phyloP scores from a whole-genome alignment of 2,329 filamentous ascomycete species.

The Leptosphaerulina australis region DNA sequence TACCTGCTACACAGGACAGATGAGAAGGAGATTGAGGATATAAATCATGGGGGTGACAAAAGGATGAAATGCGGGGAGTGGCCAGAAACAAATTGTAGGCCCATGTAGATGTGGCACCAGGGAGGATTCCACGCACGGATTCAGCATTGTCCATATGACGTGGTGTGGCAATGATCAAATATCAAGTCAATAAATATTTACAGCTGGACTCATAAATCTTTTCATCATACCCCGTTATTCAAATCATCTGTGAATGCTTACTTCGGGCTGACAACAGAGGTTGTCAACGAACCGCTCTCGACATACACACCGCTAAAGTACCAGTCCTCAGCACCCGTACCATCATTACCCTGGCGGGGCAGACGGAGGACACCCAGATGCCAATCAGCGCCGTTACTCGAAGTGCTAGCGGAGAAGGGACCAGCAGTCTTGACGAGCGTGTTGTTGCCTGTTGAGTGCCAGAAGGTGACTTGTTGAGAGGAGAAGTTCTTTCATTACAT shows the following conservation, averaged over 20 bases:
- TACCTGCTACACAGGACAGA: not conserved
- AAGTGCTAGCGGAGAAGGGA: slow-evolving; percentile 65
- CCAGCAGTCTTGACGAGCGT: slow-evolving; percentile 64
- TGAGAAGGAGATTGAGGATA: not conserved
- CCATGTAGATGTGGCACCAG: not conserved
- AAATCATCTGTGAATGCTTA: not conserved
- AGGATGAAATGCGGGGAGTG: not conserved
- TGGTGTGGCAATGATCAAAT: no score
- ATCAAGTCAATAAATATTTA: not conserved
- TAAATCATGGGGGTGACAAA: no score
- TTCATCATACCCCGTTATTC: not conserved
- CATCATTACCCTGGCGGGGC: slow-evolving; percentile 61
- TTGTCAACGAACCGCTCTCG: slow-evolving; percentile 60
- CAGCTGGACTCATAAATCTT: not conserved
- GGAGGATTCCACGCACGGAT: no score
- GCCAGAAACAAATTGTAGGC: not conserved
- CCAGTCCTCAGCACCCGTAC: slow-evolving; percentile 65
- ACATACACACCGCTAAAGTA: slow-evolving; percentile 75
- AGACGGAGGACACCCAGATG: slow-evolving; percentile 73
- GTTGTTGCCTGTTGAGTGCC: slow-evolving; percentile 69
- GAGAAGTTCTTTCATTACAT: slow-evolving; percentile 61
- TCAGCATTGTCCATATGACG: no score
- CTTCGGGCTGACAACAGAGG: slow-evolving; percentile 39
- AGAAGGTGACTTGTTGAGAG: slow-evolving; percentile 67
- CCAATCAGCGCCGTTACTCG: slow-evolving; percentile 73